Percentiles rank a stretch among this genome's conserved stretches.
These are phyloP conservation scores for Geotrichum citri-aurantii DNA, from an alignment of 1,139 yeast genomes.

Conservation along the genomic window DNA sequence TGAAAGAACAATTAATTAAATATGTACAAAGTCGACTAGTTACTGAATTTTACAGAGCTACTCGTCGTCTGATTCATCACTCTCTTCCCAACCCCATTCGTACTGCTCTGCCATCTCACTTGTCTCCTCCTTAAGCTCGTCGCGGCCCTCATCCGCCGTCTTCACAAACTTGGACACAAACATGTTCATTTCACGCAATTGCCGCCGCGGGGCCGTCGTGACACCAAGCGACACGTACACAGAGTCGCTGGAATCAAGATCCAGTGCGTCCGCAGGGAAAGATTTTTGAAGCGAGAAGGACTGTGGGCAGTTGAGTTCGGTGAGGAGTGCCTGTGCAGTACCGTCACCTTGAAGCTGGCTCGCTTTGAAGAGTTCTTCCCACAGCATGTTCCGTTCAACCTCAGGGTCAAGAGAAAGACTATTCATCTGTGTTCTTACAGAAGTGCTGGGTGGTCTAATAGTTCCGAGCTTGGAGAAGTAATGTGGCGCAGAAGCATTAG, in stretches of 20 bases:
- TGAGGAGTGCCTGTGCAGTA: constrained; percentile 21
- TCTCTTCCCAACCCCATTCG: constrained; percentile 53
- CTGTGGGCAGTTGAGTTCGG: constrained; percentile 22
- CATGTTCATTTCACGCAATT: constrained; percentile 46
- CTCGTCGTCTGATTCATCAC: constrained; percentile 27
- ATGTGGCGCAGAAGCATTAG: constrained; percentile 22
- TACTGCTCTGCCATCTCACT: constrained; percentile 49
- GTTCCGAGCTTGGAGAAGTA: constrained; percentile 36
- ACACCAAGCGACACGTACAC: constrained; percentile 41
- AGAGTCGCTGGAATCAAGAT: constrained; percentile 22
- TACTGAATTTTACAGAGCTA: neutral
- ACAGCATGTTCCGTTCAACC: constrained; percentile 4
- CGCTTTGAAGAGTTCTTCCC: constrained; percentile 21
- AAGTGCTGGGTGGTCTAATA: constrained; percentile 13
- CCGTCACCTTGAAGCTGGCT: constrained; percentile 22
- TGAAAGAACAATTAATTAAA: neutral
- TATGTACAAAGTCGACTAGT: neutral
- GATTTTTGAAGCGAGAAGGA: constrained; percentile 25
- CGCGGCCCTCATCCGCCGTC: constrained; percentile 54
- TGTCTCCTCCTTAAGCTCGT: constrained; percentile 56
- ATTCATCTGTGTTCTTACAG: neutral
- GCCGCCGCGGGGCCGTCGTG: constrained; percentile 43
- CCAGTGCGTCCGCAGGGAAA: constrained; percentile 24
- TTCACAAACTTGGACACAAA: constrained; percentile 42
- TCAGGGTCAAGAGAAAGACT: constrained; percentile 1